A percentile compares a stretch with the other conserved stretches of the same genome.
Conservation (phyloP, 441 rosid species). For the Biscutella auriculata region DNA sequence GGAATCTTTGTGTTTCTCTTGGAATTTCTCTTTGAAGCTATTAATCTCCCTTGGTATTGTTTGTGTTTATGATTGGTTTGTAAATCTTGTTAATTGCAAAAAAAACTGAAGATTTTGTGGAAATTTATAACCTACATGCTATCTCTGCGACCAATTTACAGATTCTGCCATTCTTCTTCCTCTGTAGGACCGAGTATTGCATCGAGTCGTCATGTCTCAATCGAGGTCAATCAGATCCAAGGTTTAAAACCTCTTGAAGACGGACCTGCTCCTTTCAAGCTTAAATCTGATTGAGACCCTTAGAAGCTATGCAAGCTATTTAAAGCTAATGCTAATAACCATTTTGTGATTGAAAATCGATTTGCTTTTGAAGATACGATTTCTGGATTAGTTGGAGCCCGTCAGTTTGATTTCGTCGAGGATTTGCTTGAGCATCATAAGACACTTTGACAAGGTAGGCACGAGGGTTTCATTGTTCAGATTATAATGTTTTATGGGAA, state of each 20-base stretch:
- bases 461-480: slow-evolving; percentile 70
- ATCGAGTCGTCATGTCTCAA: slow-evolving; percentile 13
- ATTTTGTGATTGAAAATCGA: slow-evolving; percentile 48
- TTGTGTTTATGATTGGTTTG: neutral
- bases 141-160: slow-evolving; percentile 45
- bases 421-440: slow-evolving; percentile 77
- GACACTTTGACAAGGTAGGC: slow-evolving; percentile 63
- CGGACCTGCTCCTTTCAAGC: slow-evolving; percentile 50
- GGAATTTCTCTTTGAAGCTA: neutral
- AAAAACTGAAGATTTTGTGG: neutral
- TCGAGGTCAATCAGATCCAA: slow-evolving; percentile 10
- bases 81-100: slow-evolving; percentile 2
- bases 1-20: too few species aligned
- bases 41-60: neutral
- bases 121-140: slow-evolving; percentile 23
- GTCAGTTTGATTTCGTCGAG: slow-evolving; percentile 54
- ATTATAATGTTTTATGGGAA: slow-evolving; percentile 80
- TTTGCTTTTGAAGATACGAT: slow-evolving; percentile 69
- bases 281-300: slow-evolving; percentile 68
- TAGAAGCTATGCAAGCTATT: slow-evolving; percentile 58
- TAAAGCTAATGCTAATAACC: slow-evolving; percentile 57
- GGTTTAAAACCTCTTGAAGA: slow-evolving; percentile 29
- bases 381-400: slow-evolving; percentile 57
- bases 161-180: slow-evolving; percentile 36
- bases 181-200: slow-evolving; percentile 16